phyloP scores from a whole-genome alignment of 768 basidiomycete genomes.

The Clitopilus hobsonii region DNA sequence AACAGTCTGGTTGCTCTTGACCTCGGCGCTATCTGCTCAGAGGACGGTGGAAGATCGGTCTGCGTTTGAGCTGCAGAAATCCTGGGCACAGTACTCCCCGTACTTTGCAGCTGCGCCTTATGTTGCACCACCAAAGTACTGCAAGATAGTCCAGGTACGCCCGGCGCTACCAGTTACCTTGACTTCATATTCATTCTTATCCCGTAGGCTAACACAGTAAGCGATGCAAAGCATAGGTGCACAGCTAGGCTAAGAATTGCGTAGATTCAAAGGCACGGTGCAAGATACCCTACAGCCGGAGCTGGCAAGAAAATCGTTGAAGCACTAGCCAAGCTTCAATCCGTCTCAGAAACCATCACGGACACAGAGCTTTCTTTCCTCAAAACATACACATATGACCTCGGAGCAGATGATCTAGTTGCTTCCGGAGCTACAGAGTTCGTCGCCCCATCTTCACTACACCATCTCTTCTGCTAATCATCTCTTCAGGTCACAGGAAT shows the following conservation, averaged over 20 bases:
- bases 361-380: slow-evolving; percentile 55
- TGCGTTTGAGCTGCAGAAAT: slow-evolving; percentile 13
- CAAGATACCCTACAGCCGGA: slow-evolving; percentile 64
- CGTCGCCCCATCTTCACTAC: slow-evolving; percentile 18
- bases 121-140: slow-evolving; percentile 37
- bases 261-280: slow-evolving; percentile 79
- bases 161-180: slow-evolving; percentile 3
- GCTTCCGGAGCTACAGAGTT: slow-evolving; percentile 65
- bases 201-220: slow-evolving; percentile 55
- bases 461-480: not conserved
- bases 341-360: slow-evolving; percentile 32
- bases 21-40: not conserved
- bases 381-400: slow-evolving; percentile 48
- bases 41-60: not conserved
- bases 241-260: not conserved
- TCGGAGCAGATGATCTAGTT: slow-evolving; percentile 58
- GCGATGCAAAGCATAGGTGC: slow-evolving; percentile 15
- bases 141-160: slow-evolving; percentile 52
- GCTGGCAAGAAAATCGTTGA: slow-evolving; percentile 36
- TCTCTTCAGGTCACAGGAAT: not conserved
- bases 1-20: not conserved
- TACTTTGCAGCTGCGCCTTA: slow-evolving; percentile 48
- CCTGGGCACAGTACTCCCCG: slow-evolving; percentile 63
- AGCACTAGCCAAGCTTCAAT: slow-evolving; percentile 51
- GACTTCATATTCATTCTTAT: not conserved